Base-by-base conservation (phyloP, 176 grass and related monocot species). In the Rhynchospora pubera region DNA sequence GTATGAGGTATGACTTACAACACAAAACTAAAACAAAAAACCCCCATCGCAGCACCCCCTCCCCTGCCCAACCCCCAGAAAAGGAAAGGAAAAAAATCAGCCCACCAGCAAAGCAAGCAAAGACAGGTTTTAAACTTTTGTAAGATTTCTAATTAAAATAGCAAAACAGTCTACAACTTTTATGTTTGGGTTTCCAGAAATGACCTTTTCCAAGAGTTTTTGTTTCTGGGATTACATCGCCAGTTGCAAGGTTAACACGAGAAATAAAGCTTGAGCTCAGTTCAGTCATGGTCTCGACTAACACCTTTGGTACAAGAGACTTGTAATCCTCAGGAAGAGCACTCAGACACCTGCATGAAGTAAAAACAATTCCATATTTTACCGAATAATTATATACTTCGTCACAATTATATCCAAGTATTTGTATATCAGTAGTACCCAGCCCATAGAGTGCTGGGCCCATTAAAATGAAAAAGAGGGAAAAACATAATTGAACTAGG, bases 141-240 rank as follows among this genome's bases (percentile, higher is more conserved):
- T 48, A 81, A 39, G 61, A 12, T 64, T 65, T 39, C 39, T 67
- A 60, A 87, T 83, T 28, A 45, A 90, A 18, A 85, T 0, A 80
- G 77, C 56, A 30, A 39, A 59, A 82, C 42, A 80, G 19, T 9
- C 51, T 3, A 67, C 69, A 68, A 34, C 77, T 62, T 53, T 76
- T 55, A 26, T 23, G 24, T 77, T 77, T 11, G 55, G 55, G 24
- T 77, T 77, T 34, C 58, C 50, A 68, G 63, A 62, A 44, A 88
- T 80, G 86, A 99, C 97, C 97, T 99, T 99, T 99, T 65, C 85
- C 89, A 65, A 99, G 88, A 68, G 87, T 80, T 90, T 86, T 95
- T 74, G 92, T 99, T 95, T 94, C 96, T 79, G 92, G 92, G 88
- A 91, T 89, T 84, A 89, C 96, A 87, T 98, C 96, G 65, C 96